phyloP scores from a whole-genome alignment of 164 flowering plant genomes.

The Malania oleifera region DNA sequence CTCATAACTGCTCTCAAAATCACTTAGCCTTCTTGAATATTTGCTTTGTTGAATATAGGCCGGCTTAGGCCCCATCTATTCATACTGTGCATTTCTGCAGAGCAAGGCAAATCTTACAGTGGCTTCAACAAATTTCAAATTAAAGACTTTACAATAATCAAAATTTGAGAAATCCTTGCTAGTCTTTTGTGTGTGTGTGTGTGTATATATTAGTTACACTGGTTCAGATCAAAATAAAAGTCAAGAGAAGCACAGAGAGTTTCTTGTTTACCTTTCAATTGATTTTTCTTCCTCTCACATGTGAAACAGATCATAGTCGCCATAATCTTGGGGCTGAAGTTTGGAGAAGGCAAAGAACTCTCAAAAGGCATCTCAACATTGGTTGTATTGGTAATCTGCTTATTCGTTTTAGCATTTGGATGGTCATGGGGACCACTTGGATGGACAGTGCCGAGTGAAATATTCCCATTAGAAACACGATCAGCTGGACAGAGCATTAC shows the following conservation, averaged over 20 bases:
- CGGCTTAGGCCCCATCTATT: neutral
- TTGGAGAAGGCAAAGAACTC: conserved; percentile 41
- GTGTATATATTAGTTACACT: too few species aligned
- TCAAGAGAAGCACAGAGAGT: neutral
- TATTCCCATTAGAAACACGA: conserved; percentile 45
- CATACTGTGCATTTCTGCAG: too few species aligned
- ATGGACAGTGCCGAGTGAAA: conserved; percentile 53
- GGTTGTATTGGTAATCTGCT: conserved; percentile 51
- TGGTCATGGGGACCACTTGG: conserved; percentile 60
- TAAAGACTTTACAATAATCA: too few species aligned
- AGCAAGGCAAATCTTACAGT: too few species aligned
- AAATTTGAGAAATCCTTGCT: too few species aligned
- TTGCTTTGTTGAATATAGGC: neutral
- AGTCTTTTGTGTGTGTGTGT: too few species aligned
- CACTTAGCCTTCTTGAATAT: neutral
- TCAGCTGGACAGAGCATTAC: conserved; percentile 55
- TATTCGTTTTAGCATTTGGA: conserved; percentile 20
- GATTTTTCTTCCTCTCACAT: conserved; percentile 1
- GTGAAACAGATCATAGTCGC: conserved; percentile 58
- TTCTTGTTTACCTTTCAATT: neutral
- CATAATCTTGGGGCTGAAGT: conserved; percentile 67
- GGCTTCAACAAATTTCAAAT: neutral
- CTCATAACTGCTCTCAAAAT: neutral
- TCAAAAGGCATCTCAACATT: conserved; percentile 52
- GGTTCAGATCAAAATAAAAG: neutral